Conservation (phyloP, 345 rosid genomes). For the Lenwebbia sp. region DNA sequence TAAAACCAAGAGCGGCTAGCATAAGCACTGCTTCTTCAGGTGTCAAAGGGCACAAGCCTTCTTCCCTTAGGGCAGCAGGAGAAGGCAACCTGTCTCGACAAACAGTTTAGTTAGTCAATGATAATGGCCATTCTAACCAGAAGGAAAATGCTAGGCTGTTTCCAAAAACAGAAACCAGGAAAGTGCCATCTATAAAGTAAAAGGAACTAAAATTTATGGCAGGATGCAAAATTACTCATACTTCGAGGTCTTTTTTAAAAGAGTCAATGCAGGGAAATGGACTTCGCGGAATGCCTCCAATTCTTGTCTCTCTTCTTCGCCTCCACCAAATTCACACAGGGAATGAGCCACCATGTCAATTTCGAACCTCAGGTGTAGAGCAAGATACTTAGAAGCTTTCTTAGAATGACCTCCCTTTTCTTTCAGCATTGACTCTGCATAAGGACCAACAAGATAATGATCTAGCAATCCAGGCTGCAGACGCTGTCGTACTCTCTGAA, state of each 20-base stretch:
- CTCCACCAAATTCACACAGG: conserved; percentile 87
- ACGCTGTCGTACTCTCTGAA: conserved; percentile 51
- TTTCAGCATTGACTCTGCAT: conserved; percentile 32
- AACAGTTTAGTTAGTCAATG: background rate
- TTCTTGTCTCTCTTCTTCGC: conserved; percentile 57
- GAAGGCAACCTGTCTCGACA: conserved; percentile 55
- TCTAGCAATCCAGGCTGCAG: conserved; percentile 54
- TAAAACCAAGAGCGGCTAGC: conserved; percentile 94
- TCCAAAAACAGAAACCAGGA: background rate
- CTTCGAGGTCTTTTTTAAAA: conserved; percentile 49
- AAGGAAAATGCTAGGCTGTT: background rate
- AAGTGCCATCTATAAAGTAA: background rate
- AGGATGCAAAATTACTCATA: conserved; percentile 9
- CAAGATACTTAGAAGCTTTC: conserved; percentile 67
- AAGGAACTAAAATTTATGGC: background rate
- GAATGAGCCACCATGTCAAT: conserved; percentile 99
- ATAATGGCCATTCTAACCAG: background rate
- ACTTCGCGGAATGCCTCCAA: conserved; percentile 77
- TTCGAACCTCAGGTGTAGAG: conserved; percentile 86
- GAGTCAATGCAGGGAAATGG: conserved; percentile 75
- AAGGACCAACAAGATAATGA: conserved; percentile 62
- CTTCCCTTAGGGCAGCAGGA: conserved; percentile 54
- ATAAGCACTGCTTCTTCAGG: conserved; percentile 94
- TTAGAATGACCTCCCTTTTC: conserved; percentile 17
- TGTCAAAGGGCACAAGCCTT: conserved; percentile 85